Base-by-base conservation (phyloP, 176 grass and related monocot genomes). In the Aegilops speltoides region DNA sequence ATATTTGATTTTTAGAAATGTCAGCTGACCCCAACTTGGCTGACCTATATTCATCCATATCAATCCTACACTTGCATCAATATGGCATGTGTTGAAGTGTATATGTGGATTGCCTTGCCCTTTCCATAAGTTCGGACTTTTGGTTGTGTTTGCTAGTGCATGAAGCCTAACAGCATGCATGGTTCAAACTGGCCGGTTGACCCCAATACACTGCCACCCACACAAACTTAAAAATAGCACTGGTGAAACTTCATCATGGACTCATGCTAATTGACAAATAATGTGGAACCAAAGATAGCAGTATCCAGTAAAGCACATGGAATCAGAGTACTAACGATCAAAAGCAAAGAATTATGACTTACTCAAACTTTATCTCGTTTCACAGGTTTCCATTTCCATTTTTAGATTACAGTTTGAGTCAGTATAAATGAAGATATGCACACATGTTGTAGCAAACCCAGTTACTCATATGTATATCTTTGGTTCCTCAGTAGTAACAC, bases 391-490 rank as follows among this genome's bases (percentile, higher is more conserved):
- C 59, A 50, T 68, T 37, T 89, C 68, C 63, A 82, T 86, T 77
- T 28, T 56, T 87, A 88, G 64, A 26, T 73, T 88, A 88, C 82
- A 88, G 15, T 78, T 88, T 71, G 64, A 82, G 64, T 70, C 37
- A 85, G 81, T 40, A 64, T 17, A 71, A 36, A 40, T 3, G 59
- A 64, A 64, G 48, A 26, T 81, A 56, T 40, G 62, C n/a, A 64
- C 16, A 22, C 19, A 91, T 82, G 63, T 62, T 76, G 52, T 50
- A 83, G 64, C 31, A 14, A 29, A 82, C 50, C 20, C 17, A 61
- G 52, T 56, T 77, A 56, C 2, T 4, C 25, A 3, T 20, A 82
- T 33, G 16, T 83, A 76, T 34, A 72, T 23, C 50, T 82, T 82
- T 86, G 23, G 40, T 73, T 78, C 79, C 31, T 86, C 52, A 54